A percentile compares a stretch with the other conserved stretches of the same genome.
phyloP scores from a whole-genome alignment of 441 rosid genomes.

The Mallotus repandus region DNA sequence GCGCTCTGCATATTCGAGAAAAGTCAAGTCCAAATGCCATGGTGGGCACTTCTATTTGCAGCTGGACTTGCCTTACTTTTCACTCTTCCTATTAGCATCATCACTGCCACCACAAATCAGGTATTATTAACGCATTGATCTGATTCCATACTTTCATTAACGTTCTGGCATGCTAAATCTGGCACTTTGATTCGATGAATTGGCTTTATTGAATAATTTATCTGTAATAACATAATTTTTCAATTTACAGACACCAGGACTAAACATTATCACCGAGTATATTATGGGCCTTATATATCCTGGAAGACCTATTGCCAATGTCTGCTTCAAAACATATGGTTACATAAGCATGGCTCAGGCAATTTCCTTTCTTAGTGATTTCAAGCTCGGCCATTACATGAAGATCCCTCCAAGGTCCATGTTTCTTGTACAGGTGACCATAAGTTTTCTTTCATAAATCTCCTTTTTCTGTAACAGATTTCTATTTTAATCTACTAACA shows the following conservation, averaged over 20 bases:
- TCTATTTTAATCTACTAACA: not conserved
- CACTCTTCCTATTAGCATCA: slow-evolving; percentile 44
- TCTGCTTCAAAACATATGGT: slow-evolving; percentile 61
- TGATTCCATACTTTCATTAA: not conserved
- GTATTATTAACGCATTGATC: slow-evolving; percentile 14
- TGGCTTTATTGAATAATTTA: no score
- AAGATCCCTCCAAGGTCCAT: slow-evolving; percentile 65
- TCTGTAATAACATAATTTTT: not conserved
- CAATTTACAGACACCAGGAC: slow-evolving; percentile 47
- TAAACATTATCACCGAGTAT: slow-evolving; percentile 57
- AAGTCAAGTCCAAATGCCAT: slow-evolving; percentile 44
- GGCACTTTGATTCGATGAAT: no score
- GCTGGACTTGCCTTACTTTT: slow-evolving; percentile 37
- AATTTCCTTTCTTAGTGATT: slow-evolving; percentile 53
- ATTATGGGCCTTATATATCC: slow-evolving; percentile 47
- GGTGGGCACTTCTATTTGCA: slow-evolving; percentile 47
- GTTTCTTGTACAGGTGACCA: slow-evolving; percentile 55
- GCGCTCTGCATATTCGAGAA: slow-evolving; percentile 31
- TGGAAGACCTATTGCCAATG: slow-evolving; percentile 61
- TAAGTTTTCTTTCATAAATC: not conserved
- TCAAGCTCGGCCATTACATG: slow-evolving; percentile 72
- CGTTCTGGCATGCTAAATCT: no score
- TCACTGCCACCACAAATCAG: slow-evolving; percentile 48
- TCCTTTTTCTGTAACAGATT: not conserved
- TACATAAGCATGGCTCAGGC: slow-evolving; percentile 67